Base-by-base conservation (phyloP, 805 yeast species). In the Candida odintsovae region DNA sequence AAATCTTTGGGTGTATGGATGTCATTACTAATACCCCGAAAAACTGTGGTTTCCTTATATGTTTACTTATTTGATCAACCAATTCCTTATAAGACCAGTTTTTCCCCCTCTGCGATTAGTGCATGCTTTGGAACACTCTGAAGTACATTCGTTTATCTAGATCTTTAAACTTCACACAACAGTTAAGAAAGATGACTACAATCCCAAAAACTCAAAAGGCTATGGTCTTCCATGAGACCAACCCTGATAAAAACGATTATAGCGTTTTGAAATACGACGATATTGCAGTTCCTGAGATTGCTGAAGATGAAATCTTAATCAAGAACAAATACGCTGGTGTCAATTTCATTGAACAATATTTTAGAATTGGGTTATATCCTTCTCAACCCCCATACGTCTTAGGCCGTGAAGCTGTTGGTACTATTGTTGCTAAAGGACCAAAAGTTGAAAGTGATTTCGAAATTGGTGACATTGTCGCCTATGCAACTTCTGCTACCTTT, bases 301-400 rank as follows among this genome's bases (percentile, higher is more conserved):
- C 67, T 6, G 73, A 70, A 3, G 70, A 73, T 44, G 87, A 88
- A 50, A 61, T 90, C 11, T 69, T 90, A 41, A 72, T 90, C 59
- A 83, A 84, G 65, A 86, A 85, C 71, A 73, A 70, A 46, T 89
- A 77, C 55, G 74, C 90, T 12, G 98, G 98, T 29, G 69, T 89
- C 57, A 89, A 89, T 57, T 86, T 77, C 69, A 84, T 89, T 53
- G 97, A 90, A 58, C 71, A 80, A 4, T 90, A 90, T 66, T 87
- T 86, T 70, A 77, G 97, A 59, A 76, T 69, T 43, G 97, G 97
- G 5, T 57, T 84, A 6, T 90, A 90, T 59, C 85, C 87, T 8
- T 57, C 71, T 13, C 58, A 66, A 25, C 61, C 67, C 41, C 97
- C 98, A 0, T 74, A 70, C 51, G 66, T 78, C 23, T 69, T 86